These are phyloP conservation scores for Agrocybe chaxingu DNA, from an alignment of 768 basidiomycete species.

Conservation along the genomic window DNA sequence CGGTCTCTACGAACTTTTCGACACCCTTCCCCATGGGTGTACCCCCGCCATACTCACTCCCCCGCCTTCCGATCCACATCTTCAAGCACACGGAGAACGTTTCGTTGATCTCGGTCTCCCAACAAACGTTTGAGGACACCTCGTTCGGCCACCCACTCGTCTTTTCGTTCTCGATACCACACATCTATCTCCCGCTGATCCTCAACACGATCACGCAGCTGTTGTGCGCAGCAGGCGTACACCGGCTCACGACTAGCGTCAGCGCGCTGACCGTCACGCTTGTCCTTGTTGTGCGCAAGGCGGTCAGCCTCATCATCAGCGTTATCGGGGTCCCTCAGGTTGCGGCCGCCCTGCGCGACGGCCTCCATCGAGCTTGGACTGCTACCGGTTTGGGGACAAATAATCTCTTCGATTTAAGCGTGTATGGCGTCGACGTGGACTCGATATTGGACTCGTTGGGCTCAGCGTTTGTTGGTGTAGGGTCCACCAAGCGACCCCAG, in stretches of 20 bases:
- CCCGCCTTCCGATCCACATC: constrained; percentile 18
- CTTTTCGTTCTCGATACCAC: constrained; percentile 45
- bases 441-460: constrained; percentile 11
- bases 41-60: constrained; percentile 28
- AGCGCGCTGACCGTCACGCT: constrained; percentile 76
- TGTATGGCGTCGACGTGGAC: constrained; percentile 13
- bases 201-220: constrained; percentile 84
- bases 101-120: constrained; percentile 25
- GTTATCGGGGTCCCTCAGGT: constrained; percentile 42
- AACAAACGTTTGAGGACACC: background rate
- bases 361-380: constrained; percentile 4
- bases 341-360: constrained; percentile 1
- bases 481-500: constrained; percentile 16
- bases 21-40: constrained; percentile 27
- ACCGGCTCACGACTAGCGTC: constrained; percentile 77
- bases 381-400: background rate
- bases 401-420: background rate
- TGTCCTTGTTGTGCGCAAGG: constrained; percentile 78
- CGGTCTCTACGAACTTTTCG: constrained; percentile 15
- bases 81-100: constrained; percentile 14
- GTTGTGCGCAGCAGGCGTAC: constrained; percentile 82
- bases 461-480: constrained; percentile 14
- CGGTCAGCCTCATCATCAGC: constrained; percentile 71
- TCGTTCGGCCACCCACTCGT: constrained; percentile 13
- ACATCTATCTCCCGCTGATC: constrained; percentile 57